phyloP scores from a whole-genome alignment of 2,329 filamentous ascomycete species.

The Aspergillus luchuensis region DNA sequence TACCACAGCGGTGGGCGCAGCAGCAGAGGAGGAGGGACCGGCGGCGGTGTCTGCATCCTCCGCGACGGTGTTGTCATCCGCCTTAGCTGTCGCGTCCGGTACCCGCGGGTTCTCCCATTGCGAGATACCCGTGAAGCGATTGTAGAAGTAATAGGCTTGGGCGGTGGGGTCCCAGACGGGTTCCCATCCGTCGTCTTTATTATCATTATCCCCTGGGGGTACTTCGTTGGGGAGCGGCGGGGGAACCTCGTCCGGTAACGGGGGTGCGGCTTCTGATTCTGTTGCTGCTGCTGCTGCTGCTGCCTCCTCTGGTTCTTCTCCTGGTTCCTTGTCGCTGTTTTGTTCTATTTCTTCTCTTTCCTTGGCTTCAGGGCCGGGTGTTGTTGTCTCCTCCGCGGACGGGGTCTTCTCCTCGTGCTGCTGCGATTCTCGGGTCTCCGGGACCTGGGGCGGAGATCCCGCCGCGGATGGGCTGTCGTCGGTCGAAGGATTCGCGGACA shows the following conservation, averaged over 20 bases:
- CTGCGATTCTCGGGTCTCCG: constrained; percentile 16
- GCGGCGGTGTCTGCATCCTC: not conserved
- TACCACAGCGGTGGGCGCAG: constrained; percentile 44
- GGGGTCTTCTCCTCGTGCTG: constrained; percentile 27
- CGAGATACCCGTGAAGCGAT: constrained; percentile 71
- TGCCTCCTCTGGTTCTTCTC: constrained; percentile 21
- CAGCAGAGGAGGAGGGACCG: no score
- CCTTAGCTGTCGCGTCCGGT: constrained; percentile 46
- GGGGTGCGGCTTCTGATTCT: constrained; percentile 32
- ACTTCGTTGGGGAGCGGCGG: constrained; percentile 57
- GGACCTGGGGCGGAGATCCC: not conserved
- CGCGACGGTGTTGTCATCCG: constrained; percentile 22
- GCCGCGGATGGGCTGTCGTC: constrained; percentile 5
- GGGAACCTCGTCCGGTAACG: constrained; percentile 45
- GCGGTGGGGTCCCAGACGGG: constrained; percentile 71
- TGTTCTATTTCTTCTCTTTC: constrained; percentile 19
- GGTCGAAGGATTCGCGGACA: constrained; percentile 15
- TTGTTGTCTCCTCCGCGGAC: constrained; percentile 6
- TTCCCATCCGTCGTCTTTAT: constrained; percentile 72
- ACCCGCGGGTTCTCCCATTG: constrained; percentile 89
- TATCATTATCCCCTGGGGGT: constrained; percentile 45
- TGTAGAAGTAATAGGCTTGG: constrained; percentile 80
- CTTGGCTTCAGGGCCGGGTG: not conserved
- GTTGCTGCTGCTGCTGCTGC: no score
- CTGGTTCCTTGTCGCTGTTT: constrained; percentile 12